These are phyloP conservation scores for Phytophthora meadii DNA, from an alignment of 352 stramenopile genomes.

Conservation along the genomic window DNA sequence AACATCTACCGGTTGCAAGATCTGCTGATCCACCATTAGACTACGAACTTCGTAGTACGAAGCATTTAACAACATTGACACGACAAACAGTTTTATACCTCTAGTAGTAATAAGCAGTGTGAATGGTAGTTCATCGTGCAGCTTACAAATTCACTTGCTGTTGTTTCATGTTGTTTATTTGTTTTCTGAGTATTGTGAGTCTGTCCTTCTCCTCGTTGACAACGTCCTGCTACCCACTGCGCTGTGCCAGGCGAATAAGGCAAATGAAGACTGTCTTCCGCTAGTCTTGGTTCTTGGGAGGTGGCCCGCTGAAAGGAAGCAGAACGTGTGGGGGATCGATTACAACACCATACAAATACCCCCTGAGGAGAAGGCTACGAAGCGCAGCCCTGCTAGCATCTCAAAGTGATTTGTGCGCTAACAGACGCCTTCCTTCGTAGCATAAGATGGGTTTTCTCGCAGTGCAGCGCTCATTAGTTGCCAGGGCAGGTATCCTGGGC, in stretches of 20 bases:
- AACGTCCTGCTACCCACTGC: slow-evolving; percentile 15
- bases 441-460: slow-evolving; percentile 11
- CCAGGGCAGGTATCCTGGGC: slow-evolving; percentile 23
- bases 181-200: slow-evolving; percentile 16
- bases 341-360: slow-evolving; percentile 50
- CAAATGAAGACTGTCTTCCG: too few relatives aligned
- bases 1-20: slow-evolving; percentile 27
- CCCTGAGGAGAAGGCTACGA: slow-evolving; percentile 19
- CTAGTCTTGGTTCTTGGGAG: slow-evolving; percentile 3
- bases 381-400: slow-evolving; percentile 6
- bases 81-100: too few relatives aligned
- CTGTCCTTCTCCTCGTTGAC: slow-evolving; percentile 18
- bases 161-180: slow-evolving; percentile 42
- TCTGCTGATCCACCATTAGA: slow-evolving; percentile 23
- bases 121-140: too few relatives aligned
- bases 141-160: too few relatives aligned
- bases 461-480: slow-evolving; percentile 26
- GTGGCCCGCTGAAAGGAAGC: slow-evolving; percentile 21
- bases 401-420: slow-evolving; percentile 28
- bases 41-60: too few relatives aligned
- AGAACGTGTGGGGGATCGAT: slow-evolving; percentile 34
- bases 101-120: too few relatives aligned
- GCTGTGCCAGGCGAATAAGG: slow-evolving; percentile 9
- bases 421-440: slow-evolving; percentile 15
- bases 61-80: too few relatives aligned